Percentiles rank a stretch among this genome's conserved stretches.
These are phyloP conservation scores for Plasmopara muralis DNA, from an alignment of 352 stramenopile genomes.

Conservation along the genomic window DNA sequence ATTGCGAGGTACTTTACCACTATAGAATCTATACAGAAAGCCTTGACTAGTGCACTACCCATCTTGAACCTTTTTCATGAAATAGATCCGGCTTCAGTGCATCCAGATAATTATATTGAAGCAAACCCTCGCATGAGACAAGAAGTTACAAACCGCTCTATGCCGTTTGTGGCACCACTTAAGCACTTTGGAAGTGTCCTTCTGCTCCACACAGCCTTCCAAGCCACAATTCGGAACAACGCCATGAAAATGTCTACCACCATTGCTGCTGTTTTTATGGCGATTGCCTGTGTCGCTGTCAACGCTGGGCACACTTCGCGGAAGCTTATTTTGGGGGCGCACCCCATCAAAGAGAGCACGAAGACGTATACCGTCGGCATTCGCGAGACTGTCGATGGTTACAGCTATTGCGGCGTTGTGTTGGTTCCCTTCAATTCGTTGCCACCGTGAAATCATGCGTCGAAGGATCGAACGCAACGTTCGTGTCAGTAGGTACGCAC, in stretches of 20 bases:
- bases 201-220: not conserved
- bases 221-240: not conserved
- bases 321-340: constrained; percentile 32
- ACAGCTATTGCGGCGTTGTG: not conserved
- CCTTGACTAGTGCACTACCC: too few species aligned
- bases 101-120: too few species aligned
- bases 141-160: too few species aligned
- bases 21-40: too few species aligned
- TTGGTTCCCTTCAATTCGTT: not conserved
- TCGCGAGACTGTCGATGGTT: constrained; percentile 10
- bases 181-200: too few species aligned
- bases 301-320: constrained; percentile 7
- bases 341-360: constrained; percentile 20
- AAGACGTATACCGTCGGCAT: constrained; percentile 29
- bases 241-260: not conserved
- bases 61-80: too few species aligned
- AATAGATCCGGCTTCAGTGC: too few species aligned
- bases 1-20: too few species aligned
- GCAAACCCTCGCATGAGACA: too few species aligned
- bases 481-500: constrained; percentile 4
- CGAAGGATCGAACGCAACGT: not conserved
- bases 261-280: not conserved
- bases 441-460: too few species aligned
- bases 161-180: too few species aligned
- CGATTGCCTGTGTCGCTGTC: not conserved